Evolutionary conservation across 805 yeast species (phyloP), one percentile per base, ranked within the genome.

Genomic region (Yamadazyma akitaensis): DNA sequence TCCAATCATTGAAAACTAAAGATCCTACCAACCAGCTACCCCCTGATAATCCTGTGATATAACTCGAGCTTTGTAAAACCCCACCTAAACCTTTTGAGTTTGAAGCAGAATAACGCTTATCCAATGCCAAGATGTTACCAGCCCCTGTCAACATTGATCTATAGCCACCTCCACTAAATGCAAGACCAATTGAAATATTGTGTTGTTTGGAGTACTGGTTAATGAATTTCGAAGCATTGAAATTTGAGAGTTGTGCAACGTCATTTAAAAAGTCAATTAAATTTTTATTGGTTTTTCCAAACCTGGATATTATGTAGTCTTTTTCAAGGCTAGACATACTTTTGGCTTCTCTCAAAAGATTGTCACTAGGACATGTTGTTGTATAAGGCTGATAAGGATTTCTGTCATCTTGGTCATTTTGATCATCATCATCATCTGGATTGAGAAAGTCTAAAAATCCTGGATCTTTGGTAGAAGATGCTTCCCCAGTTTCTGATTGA

Each of bases 111-210:
- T 66, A 67, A 42, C 76, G 51, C 46, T 59, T 60, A 46, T 72
- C 77, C 28, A 70, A 57, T 0, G 73, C 76, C 12, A 70, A 44
- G 39, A 70, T 50, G 46, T 70, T 70, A 5, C 76, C 77, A 2
- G 76, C 76, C 1, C 76, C 76, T 36, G 44, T 39, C 16, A 68
- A 55, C 72, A 68, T 68, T 36, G 73, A 72, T 39, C 74, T 56
- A 43, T 68, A 69, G 1, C 73, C 71, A 39, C 72, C 72, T 7
- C 60, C 59, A 47, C 58, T 53, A 35, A 57, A 59, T 12, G 61
- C 60, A 32, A 58, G 45, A 2, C 61, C 63, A 32, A 60, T 57
- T 11, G 61, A 43, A 13, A 60, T 62, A 56, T 61, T 68, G 49
- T 60, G 66, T 8, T 40, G 26, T 1, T 52, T 42, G 5, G 62